Conservation (phyloP, 805 yeast genomes). For the Hanseniaspora mollemarum region DNA sequence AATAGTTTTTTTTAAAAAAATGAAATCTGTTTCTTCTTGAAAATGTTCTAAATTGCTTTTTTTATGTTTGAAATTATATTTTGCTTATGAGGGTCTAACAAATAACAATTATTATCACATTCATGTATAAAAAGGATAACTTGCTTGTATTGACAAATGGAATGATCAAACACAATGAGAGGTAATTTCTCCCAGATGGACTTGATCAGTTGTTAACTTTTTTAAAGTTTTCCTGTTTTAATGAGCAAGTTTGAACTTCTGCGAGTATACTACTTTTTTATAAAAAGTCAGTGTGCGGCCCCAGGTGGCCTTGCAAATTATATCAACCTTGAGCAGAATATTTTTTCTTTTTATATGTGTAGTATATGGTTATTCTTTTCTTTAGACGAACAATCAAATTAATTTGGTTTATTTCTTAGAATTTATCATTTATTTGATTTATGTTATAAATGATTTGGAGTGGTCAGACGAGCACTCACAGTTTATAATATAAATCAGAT, state of each 20-base stretch:
- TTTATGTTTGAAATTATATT: conserved; percentile 9
- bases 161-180: conserved; percentile 11
- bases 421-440: conserved; percentile 5
- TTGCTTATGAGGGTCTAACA: conserved; percentile 5
- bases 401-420: not conserved
- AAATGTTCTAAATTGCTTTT: not conserved
- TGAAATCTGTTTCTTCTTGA: not conserved
- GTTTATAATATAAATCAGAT: conserved; percentile 13
- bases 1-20: not conserved
- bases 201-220: conserved; percentile 2
- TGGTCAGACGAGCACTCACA: not conserved
- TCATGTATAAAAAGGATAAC: conserved; percentile 15
- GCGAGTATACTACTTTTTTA: conserved; percentile 10
- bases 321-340: conserved; percentile 16
- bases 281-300: conserved; percentile 10
- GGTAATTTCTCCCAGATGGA: conserved; percentile 13
- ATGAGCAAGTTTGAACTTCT: conserved; percentile 4
- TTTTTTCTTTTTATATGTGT: conserved; percentile 16
- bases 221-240: conserved; percentile 7
- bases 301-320: conserved; percentile 1
- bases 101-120: not conserved
- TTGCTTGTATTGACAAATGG: conserved; percentile 11
- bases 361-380: conserved; percentile 15
- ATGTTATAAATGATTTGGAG: conserved; percentile 5
- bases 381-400: conserved; percentile 2